Evolutionary conservation across 2,329 filamentous ascomycete species (phyloP), one percentile per base, ranked within the genome.

Genomic region (Aspergillus pseudoterreus): DNA sequence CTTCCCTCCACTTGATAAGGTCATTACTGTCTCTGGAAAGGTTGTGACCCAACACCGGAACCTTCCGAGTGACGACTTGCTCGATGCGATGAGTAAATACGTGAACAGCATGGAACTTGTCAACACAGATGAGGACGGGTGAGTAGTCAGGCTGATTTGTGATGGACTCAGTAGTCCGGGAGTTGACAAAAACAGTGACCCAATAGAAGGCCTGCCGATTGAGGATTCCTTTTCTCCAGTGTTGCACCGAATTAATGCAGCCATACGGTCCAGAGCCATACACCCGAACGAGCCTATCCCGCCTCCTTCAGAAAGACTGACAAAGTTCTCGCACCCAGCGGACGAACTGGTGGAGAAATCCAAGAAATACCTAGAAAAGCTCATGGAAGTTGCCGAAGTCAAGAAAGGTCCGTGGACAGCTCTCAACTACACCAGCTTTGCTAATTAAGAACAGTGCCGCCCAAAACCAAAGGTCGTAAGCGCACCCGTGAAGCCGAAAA

Each of bases 91-190:
- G 92, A 87, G 85, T 67, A 84, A 90, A 57, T 97, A 92, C 60
- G 90, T 99, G 6, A 90, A 97, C 67, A 84, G 83, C 6, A 96
- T 99, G 92, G 92, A 96, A 63, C 75, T 99, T 2, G 59, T 86
- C 62, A 86, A 80, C 9, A 80, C 78, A 43, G 87, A 95, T 61
- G 88, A 94, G 43, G 82, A 92, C 41, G 89, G 86, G 83, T 88
- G 71, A 63, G 78, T 43, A 3, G 19, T 14, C 24, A 35, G 19
- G 27, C 27, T 30, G 27, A 8, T 4, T 27, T 30, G 8, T 11
- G 27, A 30, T 30, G 27, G 4, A 30, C 11, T 8, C 27, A 30
- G 8, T 2, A 11, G 17, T 14, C 21, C 24, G 32, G 54, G 59
- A 38, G 63, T 47, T 22, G 12, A 19, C 51, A 10, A 11, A 51